Evolutionary conservation across 495 filamentous ascomycete species (phyloP), one percentile per base, ranked within the genome.

Genomic region (Penicillium pulvis): DNA sequence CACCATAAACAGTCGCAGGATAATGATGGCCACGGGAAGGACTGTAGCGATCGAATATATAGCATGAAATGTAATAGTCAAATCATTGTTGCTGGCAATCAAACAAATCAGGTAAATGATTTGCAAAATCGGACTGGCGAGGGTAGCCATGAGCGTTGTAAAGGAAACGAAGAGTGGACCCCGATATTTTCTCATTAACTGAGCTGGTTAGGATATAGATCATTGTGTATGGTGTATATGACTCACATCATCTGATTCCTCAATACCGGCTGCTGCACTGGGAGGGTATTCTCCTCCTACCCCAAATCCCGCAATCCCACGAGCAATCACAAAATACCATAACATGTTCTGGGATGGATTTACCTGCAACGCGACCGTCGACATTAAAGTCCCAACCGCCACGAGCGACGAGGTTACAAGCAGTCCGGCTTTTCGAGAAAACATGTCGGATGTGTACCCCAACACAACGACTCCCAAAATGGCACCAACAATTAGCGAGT

Each of bases 91-190:
- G 56, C 58, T 73, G 35, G 70, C 72, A 43, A 68, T 61, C 0
- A 75, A 61, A 23, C 63, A 65, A 50, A 72, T 65, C 16, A 73
- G 52, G 51, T 75, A 75, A 49, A 73, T 67, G 49, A 75, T 70
- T 59, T 69, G 67, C 26, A 69, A 58, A 39, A 75, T 68, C 2
- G 71, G 72, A 14, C 65, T 58, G 17, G 71, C 71, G 6, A 63
- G 35, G 0, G 72, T 75, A 2, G 72, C 72, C 70, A 73, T 75
- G 9, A 75, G 42, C 0, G 72, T 73, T 0, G 71, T 73, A 47
- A 73, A 73, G n/a, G 67, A 71, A 2, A 73, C 67, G 41, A 71
- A 73, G 19, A 75, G 53, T 16, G 72, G 72, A 7, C 72, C 71
- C 7, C 70, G 63, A 14, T 68, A 70, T 36, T 60, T 62, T 26